Percentiles rank a stretch among this genome's conserved stretches.
phyloP scores from a whole-genome alignment of 441 rosid genomes.

The Erysimum cheiri region DNA sequence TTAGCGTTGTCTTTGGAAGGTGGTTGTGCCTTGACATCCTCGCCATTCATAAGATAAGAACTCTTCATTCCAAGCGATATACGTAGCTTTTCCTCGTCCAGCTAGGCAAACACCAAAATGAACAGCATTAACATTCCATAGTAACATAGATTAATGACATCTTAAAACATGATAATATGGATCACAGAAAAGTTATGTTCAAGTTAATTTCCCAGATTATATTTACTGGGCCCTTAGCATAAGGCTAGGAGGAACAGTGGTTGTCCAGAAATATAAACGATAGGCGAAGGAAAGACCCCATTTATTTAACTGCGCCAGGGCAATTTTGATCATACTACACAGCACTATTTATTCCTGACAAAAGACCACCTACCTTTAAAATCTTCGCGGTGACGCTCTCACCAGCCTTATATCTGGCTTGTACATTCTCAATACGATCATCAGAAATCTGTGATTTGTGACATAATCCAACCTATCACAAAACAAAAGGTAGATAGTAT shows the following conservation, averaged over 20 bases:
- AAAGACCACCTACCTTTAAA: constrained; percentile 65
- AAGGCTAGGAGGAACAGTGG: constrained; percentile 12
- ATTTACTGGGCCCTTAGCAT: constrained; percentile 10
- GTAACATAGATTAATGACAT: constrained; percentile 6
- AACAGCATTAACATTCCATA: constrained; percentile 11
- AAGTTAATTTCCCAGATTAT: constrained; percentile 14
- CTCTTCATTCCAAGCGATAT: constrained; percentile 91
- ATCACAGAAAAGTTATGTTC: constrained; percentile 18
- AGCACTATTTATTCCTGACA: neutral
- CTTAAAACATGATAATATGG: constrained; percentile 10
- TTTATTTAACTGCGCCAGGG: too few relatives aligned
- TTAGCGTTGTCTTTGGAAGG: constrained; percentile 52
- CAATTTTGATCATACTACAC: constrained; percentile 6
- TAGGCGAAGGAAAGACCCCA: too few relatives aligned
- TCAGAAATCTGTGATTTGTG: constrained; percentile 84
- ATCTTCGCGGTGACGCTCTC: constrained; percentile 79
- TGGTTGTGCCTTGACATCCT: constrained; percentile 38
- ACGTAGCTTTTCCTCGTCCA: constrained; percentile 82
- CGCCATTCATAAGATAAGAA: constrained; percentile 52
- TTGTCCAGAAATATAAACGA: neutral
- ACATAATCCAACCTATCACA: constrained; percentile 87
- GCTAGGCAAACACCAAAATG: constrained; percentile 51
- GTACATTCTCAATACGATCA: constrained; percentile 62
- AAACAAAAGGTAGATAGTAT: constrained; percentile 23
- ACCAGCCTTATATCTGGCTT: constrained; percentile 71